Evolutionary conservation across 495 filamentous ascomycete species (phyloP).

Genomic region (Aspergillus sclerotiicarbonarius): DNA sequence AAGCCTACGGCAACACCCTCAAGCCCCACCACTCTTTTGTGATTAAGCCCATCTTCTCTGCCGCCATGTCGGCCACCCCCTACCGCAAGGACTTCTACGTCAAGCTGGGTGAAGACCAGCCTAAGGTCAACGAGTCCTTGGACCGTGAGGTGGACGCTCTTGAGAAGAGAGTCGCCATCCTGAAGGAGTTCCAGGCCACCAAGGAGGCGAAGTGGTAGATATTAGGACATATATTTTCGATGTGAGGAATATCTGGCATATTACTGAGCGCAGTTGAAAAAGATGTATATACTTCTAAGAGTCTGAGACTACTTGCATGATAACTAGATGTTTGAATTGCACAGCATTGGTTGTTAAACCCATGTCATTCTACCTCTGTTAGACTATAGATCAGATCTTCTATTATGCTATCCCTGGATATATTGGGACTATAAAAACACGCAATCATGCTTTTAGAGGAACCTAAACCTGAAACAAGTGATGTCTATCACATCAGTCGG

Average conservation of each 20-base stretch:
- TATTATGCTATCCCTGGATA: background rate
- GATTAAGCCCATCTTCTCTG: conserved; percentile 83
- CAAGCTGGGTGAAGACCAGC: conserved; percentile 69
- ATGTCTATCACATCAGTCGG: background rate
- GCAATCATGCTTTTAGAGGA: background rate
- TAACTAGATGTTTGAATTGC: conserved; percentile 3
- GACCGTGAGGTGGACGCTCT: conserved; percentile 69
- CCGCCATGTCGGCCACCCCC: conserved; percentile 88
- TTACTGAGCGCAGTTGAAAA: conserved; percentile 10
- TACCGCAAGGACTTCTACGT: conserved; percentile 87
- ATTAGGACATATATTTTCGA: conserved; percentile 8
- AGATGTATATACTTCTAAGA: conserved; percentile 33
- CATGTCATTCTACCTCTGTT: background rate
- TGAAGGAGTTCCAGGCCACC: conserved; percentile 68
- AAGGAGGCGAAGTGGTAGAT: conserved; percentile 70
- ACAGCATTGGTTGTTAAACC: background rate
- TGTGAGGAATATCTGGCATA: conserved; percentile 4
- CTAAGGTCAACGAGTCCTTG: conserved; percentile 59
- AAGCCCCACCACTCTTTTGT: conserved; percentile 87
- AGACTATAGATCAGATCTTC: background rate
- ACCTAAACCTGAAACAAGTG: background rate
- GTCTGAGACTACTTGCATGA: conserved; percentile 8
- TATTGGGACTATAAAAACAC: background rate
- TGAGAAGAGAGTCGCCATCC: conserved; percentile 68
- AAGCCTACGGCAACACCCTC: conserved; percentile 78